Base-by-base conservation (phyloP, 768 basidiomycete genomes). In the Boletus speciosus region DNA sequence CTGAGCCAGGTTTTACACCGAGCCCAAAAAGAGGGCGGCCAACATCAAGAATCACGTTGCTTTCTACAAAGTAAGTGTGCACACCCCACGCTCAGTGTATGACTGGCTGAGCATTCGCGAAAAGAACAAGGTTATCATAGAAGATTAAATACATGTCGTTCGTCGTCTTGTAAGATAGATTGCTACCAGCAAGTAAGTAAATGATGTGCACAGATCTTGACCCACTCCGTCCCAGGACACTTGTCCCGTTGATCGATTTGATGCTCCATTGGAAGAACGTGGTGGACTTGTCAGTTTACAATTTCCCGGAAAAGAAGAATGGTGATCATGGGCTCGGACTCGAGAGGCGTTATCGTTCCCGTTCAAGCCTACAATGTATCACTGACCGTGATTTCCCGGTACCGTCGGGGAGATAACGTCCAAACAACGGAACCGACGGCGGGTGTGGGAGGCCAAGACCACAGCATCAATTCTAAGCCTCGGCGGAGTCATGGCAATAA, bases 1-100 rank as follows among this genome's bases (percentile, higher is more conserved):
- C 27, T 37, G 23, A 46, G 29, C n/a, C 56, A 88, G 88, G 86
- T 86, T 83, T 61, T 90, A 90, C 61, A 81, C 86, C 0, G 49
- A 75, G 1, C 72, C 85, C 0, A 79, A 75, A 27, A 72, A 78
- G 5, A 78, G 77, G 56, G 89, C 88, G 0, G 74, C 80, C 45
- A 64, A 78, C 6, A 86, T 91, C 63, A 78, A 86, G 66, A 76
- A 76, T 10, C 82, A 84, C 63, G 75, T 90, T 21, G 90, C 89
- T 0, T 90, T 92, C 65, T 88, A 92, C 76, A 89, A 89, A 78
- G 88, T 82, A 54, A 66, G 62, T 21, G n/a, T 39, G 21, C 15
- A 3, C 32, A 7, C 37, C 12, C 31, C 3, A 25, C n/a, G 6
- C 32, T 34, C 15, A 5, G 48, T 34, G 38, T 31, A 23, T 43